These are phyloP conservation scores for Penicillium riverlandense DNA, from an alignment of 495 filamentous ascomycete species.

Conservation along the genomic window DNA sequence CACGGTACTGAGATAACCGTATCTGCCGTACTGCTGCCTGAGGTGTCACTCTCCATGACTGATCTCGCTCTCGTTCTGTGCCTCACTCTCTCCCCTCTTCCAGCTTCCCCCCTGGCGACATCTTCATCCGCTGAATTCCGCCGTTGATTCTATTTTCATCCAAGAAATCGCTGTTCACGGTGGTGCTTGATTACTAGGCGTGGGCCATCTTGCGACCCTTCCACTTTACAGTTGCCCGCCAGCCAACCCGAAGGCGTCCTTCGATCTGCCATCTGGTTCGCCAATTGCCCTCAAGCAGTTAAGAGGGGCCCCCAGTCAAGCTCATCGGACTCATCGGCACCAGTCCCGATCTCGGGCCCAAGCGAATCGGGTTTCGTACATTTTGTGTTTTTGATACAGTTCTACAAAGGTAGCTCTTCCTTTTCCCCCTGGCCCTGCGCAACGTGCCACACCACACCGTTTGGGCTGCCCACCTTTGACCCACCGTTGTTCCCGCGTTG, in stretches of 20 bases:
- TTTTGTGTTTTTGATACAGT: not conserved
- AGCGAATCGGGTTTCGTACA: constrained; percentile 19
- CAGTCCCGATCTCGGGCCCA: constrained; percentile 14
- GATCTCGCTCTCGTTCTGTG: too few species aligned
- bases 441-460: constrained; percentile 19
- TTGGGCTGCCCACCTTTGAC: constrained; percentile 23
- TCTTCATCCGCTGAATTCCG: not conserved
- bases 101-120: too few species aligned
- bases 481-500: constrained; percentile 34
- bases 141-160: too few species aligned
- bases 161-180: too few species aligned
- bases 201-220: not conserved
- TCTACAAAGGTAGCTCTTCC: constrained; percentile 15
- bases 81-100: too few species aligned
- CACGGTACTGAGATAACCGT: too few species aligned
- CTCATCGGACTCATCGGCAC: too few species aligned
- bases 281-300: constrained; percentile 27
- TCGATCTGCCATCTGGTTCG: constrained; percentile 35
- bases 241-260: constrained; percentile 13
- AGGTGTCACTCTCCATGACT: too few species aligned
- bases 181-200: too few species aligned
- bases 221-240: constrained; percentile 13
- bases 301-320: constrained; percentile 4
- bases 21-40: too few species aligned
- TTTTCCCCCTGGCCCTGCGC: constrained; percentile 16